Evolutionary conservation across 306 rosid genomes (phyloP).

Genomic region (Sindora glabra): DNA sequence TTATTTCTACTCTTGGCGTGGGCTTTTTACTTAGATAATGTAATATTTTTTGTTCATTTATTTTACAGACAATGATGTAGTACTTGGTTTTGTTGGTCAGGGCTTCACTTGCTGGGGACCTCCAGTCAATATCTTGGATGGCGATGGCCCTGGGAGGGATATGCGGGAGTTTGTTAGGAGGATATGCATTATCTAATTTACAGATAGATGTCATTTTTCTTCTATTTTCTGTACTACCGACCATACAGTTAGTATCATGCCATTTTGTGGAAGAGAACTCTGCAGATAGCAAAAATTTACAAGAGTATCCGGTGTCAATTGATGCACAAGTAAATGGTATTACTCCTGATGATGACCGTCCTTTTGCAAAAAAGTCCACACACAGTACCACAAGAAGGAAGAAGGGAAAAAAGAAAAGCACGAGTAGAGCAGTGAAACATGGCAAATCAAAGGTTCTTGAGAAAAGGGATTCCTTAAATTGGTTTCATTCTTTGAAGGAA

Average conservation of each 20-base stretch:
- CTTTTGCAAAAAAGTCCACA: conserved; percentile 24
- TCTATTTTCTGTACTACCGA: conserved; percentile 57
- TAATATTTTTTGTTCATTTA: not conserved
- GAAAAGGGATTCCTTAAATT: conserved; percentile 34
- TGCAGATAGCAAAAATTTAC: conserved; percentile 18
- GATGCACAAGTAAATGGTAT: conserved; percentile 23
- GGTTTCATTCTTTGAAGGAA: conserved; percentile 54
- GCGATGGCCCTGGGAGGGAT: conserved; percentile 87
- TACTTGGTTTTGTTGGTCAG: conserved; percentile 30
- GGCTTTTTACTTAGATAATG: not conserved
- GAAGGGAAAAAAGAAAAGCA: conserved; percentile 34
- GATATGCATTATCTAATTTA: conserved; percentile 63
- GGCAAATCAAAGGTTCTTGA: conserved; percentile 21
- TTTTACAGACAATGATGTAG: conserved; percentile 1
- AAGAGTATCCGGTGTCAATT: conserved; percentile 20
- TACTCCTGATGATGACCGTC: conserved; percentile 24
- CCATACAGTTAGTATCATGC: conserved; percentile 72
- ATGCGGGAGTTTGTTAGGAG: conserved; percentile 76
- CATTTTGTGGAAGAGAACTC: conserved; percentile 58
- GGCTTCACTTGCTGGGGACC: conserved; percentile 74
- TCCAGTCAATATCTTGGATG: conserved; percentile 73
- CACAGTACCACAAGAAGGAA: conserved; percentile 42
- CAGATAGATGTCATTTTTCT: conserved; percentile 55
- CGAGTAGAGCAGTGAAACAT: conserved; percentile 19
- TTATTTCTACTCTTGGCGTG: not conserved